A percentile compares a stretch with the other conserved stretches of the same genome.
phyloP scores from a whole-genome alignment of 2,329 filamentous ascomycete genomes.

The Calonectria ilicicola region DNA sequence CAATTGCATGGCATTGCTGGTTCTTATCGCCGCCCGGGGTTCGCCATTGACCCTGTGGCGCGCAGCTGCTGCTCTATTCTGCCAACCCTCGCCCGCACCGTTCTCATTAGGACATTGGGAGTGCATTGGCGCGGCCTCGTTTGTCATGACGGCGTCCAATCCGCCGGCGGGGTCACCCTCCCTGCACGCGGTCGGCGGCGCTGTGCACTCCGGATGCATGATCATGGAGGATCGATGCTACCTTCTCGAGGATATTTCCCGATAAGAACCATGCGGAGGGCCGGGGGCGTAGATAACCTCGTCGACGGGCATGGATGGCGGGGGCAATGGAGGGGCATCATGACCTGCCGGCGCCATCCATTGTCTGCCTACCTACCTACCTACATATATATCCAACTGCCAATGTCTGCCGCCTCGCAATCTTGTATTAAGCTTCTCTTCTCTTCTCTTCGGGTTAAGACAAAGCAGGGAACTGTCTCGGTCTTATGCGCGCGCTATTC shows the following conservation, averaged over 20 bases:
- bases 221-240: slow-evolving; percentile 2
- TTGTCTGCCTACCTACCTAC: not conserved
- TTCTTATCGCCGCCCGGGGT: not conserved
- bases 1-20: not conserved
- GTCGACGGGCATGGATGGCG: not conserved
- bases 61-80: not conserved
- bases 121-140: not conserved
- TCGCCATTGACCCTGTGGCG: not conserved
- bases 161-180: not conserved
- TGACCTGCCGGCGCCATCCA: not conserved
- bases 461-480: not conserved
- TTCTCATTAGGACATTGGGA: not conserved
- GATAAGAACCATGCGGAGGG: not conserved
- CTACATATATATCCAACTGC: not conserved
- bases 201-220: not conserved
- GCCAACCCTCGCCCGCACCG: not conserved
- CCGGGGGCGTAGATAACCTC: not conserved
- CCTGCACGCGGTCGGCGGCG: not conserved
- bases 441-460: not conserved
- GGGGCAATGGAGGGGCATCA: not conserved
- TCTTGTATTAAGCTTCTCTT: not conserved
- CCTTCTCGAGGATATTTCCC: not conserved
- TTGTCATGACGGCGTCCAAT: slow-evolving; percentile 11
- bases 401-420: not conserved
- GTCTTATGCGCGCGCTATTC: not conserved